phyloP scores from a whole-genome alignment of 2,329 filamentous ascomycete genomes.

The Exophiala alcalophila region DNA sequence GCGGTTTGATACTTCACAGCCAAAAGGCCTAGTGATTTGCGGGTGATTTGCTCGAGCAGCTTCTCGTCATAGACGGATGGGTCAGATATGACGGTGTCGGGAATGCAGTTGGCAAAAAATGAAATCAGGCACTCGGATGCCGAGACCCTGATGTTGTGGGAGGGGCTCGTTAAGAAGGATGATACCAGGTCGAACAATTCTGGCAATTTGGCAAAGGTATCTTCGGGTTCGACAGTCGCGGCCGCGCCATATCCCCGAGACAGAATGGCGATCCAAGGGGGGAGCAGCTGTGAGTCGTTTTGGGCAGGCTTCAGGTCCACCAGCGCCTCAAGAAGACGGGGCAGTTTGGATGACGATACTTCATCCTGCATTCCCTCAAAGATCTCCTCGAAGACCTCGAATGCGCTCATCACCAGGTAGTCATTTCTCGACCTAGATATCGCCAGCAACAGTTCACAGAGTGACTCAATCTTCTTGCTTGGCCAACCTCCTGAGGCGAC shows the following conservation, averaged over 20 bases:
- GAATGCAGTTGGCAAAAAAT: constrained; percentile 86
- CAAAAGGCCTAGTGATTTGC: constrained; percentile 68
- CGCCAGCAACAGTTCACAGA: constrained; percentile 83
- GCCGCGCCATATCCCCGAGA: constrained; percentile 93
- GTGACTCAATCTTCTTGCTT: constrained; percentile 86
- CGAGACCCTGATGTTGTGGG: constrained; percentile 89
- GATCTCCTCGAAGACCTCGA: constrained; percentile 96
- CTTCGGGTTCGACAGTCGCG: constrained; percentile 80
- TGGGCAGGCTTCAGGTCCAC: constrained; percentile 85
- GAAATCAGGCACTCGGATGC: constrained; percentile 93
- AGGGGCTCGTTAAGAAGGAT: constrained; percentile 77
- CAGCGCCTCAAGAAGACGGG: constrained; percentile 84
- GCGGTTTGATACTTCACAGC: constrained; percentile 90
- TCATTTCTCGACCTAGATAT: constrained; percentile 91
- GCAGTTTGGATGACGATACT: constrained; percentile 82
- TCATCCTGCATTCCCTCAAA: constrained; percentile 89
- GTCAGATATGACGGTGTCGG: constrained; percentile 75
- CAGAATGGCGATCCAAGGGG: constrained; percentile 93
- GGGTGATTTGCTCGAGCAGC: constrained; percentile 72
- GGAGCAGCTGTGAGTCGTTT: constrained; percentile 90
- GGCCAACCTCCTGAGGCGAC: constrained; percentile 90
- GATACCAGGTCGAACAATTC: constrained; percentile 78
- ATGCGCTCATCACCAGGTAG: constrained; percentile 92
- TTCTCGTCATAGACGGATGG: constrained; percentile 93
- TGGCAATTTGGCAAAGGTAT: constrained; percentile 87